Evolutionary conservation across 2,329 filamentous ascomycete species (phyloP).

Genomic region (Arthrobotrys megalospora): DNA sequence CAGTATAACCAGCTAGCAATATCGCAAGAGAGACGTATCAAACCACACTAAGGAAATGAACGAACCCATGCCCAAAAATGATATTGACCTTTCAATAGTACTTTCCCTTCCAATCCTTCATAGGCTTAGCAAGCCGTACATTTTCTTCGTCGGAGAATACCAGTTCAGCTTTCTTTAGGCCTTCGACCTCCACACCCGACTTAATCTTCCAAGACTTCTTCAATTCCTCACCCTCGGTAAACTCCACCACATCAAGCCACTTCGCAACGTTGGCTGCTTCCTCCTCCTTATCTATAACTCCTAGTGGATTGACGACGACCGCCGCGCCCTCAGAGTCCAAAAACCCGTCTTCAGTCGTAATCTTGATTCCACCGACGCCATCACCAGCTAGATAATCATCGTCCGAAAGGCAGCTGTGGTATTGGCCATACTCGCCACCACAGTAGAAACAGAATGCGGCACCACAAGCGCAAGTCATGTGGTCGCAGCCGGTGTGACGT

Average conservation of each 20-base stretch:
- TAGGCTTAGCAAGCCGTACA: constrained; percentile 41
- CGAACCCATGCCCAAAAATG: neutral
- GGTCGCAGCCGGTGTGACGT: constrained; percentile 55
- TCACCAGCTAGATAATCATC: constrained; percentile 46
- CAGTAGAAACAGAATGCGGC: constrained; percentile 58
- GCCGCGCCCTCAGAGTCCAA: constrained; percentile 24
- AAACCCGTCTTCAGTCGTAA: constrained; percentile 53
- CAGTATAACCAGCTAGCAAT: neutral
- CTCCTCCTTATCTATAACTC: constrained; percentile 32
- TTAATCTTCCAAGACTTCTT: constrained; percentile 56
- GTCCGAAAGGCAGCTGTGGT: constrained; percentile 48
- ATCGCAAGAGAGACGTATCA: neutral
- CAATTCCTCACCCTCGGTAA: constrained; percentile 25
- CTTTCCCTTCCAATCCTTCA: constrained; percentile 56
- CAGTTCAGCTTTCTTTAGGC: neutral
- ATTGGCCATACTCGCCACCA: constrained; percentile 52
- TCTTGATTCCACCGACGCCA: constrained; percentile 52
- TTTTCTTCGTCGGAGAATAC: constrained; percentile 36
- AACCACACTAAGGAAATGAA: neutral
- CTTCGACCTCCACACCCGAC: constrained; percentile 7
- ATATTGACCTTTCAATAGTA: constrained; percentile 2
- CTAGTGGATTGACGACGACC: constrained; percentile 26
- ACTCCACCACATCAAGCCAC: constrained; percentile 48
- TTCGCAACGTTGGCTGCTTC: constrained; percentile 34
- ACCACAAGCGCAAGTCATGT: constrained; percentile 57